Conservation (phyloP, 495 filamentous ascomycete species). For the Astrothelium macrocarpum region DNA sequence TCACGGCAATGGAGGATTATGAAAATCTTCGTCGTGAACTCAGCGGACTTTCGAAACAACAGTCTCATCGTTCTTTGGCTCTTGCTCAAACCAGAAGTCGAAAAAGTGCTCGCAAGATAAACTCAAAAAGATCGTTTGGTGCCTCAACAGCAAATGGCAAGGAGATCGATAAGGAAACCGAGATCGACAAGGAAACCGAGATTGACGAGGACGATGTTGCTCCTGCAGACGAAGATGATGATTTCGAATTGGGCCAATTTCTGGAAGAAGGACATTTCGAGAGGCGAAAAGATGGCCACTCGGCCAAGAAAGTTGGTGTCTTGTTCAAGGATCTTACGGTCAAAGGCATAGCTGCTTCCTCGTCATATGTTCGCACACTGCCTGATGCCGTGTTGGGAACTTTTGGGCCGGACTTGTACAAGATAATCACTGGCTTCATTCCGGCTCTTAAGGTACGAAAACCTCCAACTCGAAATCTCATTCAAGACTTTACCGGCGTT, state of each 20-base stretch:
- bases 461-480: constrained; percentile 48
- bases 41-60: constrained; percentile 35
- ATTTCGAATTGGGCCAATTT: constrained; percentile 64
- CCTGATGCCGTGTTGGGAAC: constrained; percentile 72
- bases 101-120: constrained; percentile 13
- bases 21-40: constrained; percentile 59
- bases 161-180: constrained; percentile 21
- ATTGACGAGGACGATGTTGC: constrained; percentile 7
- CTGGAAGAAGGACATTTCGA: constrained; percentile 74
- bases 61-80: constrained; percentile 3
- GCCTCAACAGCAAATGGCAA: constrained; percentile 17
- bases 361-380: constrained; percentile 62
- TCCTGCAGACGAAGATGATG: constrained; percentile 33
- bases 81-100: constrained; percentile 10
- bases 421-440: constrained; percentile 53
- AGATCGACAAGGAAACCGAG: constrained; percentile 18
- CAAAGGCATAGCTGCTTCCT: constrained; percentile 56
- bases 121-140: constrained; percentile 13
- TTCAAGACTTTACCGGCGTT: constrained; percentile 70
- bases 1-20: constrained; percentile 59
- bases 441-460: constrained; percentile 50
- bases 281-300: constrained; percentile 58
- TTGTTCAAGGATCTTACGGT: constrained; percentile 73
- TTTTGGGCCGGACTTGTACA: constrained; percentile 75
- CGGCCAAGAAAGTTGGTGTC: constrained; percentile 76